phyloP scores from a whole-genome alignment of 805 yeast genomes.

The Pichia insulana region DNA sequence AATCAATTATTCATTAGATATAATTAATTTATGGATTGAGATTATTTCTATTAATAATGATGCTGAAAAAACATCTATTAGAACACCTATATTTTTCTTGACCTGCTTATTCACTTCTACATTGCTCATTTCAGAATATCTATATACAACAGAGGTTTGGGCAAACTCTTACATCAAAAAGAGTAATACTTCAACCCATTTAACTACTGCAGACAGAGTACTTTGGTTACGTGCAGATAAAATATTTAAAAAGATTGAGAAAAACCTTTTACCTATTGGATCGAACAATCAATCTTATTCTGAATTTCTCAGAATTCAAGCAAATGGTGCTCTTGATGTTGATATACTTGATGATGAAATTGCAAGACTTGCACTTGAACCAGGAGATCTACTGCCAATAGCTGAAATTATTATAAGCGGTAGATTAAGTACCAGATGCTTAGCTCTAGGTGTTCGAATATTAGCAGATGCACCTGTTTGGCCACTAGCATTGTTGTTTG shows the following conservation, averaged over 20 bases:
- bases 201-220: conserved; percentile 41
- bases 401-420: conserved; percentile 39
- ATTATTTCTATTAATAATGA: conserved; percentile 58
- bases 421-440: conserved; percentile 44
- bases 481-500: conserved; percentile 74
- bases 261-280: conserved; percentile 43
- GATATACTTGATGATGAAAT: conserved; percentile 40
- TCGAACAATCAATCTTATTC: conserved; percentile 46
- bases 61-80: conserved; percentile 55
- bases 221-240: conserved; percentile 59
- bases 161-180: conserved; percentile 29
- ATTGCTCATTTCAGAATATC: conserved; percentile 53
- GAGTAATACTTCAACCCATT: conserved; percentile 15
- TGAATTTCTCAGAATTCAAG: conserved; percentile 49
- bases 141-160: conserved; percentile 48
- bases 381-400: conserved; percentile 37
- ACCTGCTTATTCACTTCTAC: conserved; percentile 61
- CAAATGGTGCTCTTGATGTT: conserved; percentile 51
- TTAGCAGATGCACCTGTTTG: conserved; percentile 81
- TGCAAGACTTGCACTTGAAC: conserved; percentile 39
- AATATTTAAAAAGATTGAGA: conserved; percentile 51
- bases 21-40: conserved; percentile 63
- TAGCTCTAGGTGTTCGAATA: conserved; percentile 66
- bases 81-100: conserved; percentile 70
- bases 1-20: conserved; percentile 45